Evolutionary conservation across 2,329 filamentous ascomycete genomes (phyloP), one percentile per base, ranked within the genome.

Genomic region (Fusarium luffae): DNA sequence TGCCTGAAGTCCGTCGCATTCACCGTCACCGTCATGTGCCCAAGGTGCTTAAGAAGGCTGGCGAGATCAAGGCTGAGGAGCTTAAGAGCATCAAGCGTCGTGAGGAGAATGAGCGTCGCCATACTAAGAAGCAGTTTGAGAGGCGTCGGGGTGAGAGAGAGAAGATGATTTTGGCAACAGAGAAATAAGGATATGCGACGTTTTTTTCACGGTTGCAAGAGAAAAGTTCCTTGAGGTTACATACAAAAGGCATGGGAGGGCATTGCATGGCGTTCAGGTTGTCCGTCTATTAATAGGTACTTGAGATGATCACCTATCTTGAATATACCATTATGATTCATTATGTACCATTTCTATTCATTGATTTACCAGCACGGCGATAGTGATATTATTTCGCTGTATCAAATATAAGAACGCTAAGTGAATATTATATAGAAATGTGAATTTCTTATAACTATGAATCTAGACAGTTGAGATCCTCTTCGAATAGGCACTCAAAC

Each of bases 1-100:
- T 99, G 94, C 96, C 96, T 51, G 95, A 99, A 82, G 92, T 99
- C 73, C 89, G 90, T 74, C 89, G 97, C 57, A 99, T 99, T 79
- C 91, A 91, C 75, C 88, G 94, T 54, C 96, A 99, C 81, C 89
- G 96, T 68, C 96, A 98, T 81, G 83, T 98, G 67, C 96, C 96
- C 21, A 93, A 94, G 85, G 89, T 94, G 60, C 89, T 98, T 71
- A 98, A 97, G 90, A 98, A 98, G 88, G 95, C 95, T 6, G 90
- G 87, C 50, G 92, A 97, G 84, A 98, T 98, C 82, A 99, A 99
- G 89, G 83, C 84, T 61, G 93, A 97, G 77, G 96, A 98, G 80
- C 80, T 98, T 75, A 90, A 89, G 80, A 88, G 93, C 34, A 92
- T 98, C 79, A 97, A 97, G 89, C 86, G 93, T 74, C 90, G 90